Base-by-base conservation (phyloP, 176 grass and related monocot species). In the Eleusine coracana region DNA sequence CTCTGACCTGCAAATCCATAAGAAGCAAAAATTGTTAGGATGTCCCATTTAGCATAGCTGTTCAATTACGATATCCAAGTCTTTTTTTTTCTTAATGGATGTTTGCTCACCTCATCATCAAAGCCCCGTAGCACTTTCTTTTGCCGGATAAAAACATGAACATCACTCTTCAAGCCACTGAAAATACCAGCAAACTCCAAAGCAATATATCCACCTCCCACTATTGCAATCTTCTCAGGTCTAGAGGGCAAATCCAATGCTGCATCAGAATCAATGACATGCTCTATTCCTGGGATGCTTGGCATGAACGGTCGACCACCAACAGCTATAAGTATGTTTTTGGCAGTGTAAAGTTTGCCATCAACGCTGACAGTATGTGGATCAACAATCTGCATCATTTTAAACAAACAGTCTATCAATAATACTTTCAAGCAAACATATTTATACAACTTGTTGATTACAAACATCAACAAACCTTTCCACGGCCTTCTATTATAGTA, bases 91-190 rank as follows among this genome's bases (percentile, higher is more conserved):
- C 15, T 7, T 54, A 44, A 3, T 63, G 17, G 13, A 71, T 79
- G 46, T 34, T 79, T 79, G 4, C 72, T 61, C 60, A 93, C 93
- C 80, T 96, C 93, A 56, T 96, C 93, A 78, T 96, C 90, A 87
- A 96, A 96, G n/a, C 90, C 90, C 73, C 93, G 85, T 42, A 96
- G 83, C 1, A 96, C 88, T 81, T 91, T 90, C 54, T 89, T 96
- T 68, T 96, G 93, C 46, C 93, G 76, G 38, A 96, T 92, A 82
- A 96, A 96, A 71, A 96, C 85, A 89, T 96, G 93, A 65, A 96
- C 93, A 15, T 89, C 88, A 82, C 90, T 92, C 55, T 79, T 90
- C 72, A 96, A 91, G 25, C 93, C 88, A 91, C 83, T 96, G 76
- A 96, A 96, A 40, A 96, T 85, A 4, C 93, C 90, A 66, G 88